A percentile compares a stretch with the other conserved stretches of the same genome.
Conservation (phyloP, 768 basidiomycete species). For the Dioszegia hungarica region DNA sequence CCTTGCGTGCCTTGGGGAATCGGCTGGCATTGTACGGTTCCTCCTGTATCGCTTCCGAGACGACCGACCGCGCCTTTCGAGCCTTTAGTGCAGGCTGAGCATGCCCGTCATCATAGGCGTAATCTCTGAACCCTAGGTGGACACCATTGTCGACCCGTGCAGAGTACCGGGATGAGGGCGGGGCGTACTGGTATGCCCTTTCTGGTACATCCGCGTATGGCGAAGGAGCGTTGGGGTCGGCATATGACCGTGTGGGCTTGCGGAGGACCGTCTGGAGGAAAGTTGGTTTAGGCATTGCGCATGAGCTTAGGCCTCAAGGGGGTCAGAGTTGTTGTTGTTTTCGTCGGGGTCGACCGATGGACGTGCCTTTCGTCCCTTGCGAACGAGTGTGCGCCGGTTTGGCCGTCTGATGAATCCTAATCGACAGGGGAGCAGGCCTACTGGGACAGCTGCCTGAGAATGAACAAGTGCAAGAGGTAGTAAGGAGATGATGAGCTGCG, state of each 20-base stretch:
- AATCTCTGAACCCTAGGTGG: conserved; percentile 7
- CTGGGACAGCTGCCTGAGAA: too few species aligned
- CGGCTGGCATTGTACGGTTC: conserved; percentile 15
- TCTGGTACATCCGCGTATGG: conserved; percentile 27
- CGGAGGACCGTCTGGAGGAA: conserved; percentile 36
- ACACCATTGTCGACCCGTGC: conserved; percentile 13
- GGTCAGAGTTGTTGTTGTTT: neutral
- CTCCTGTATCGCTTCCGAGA: neutral
- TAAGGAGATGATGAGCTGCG: too few species aligned
- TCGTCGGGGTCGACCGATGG: too few species aligned
- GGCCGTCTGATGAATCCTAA: too few species aligned
- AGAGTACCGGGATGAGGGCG: conserved; percentile 16
- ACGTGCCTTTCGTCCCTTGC: too few species aligned
- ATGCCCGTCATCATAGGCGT: neutral
- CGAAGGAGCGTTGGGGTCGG: conserved; percentile 29
- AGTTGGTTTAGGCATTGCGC: conserved; percentile 41
- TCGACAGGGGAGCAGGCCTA: too few species aligned
- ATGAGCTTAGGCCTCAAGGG: too few species aligned
- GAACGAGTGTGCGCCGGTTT: too few species aligned
- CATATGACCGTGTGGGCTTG: conserved; percentile 41
- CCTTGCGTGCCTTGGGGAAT: conserved; percentile 31
- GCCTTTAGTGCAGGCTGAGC: neutral
- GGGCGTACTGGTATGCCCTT: neutral
- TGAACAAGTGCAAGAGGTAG: too few species aligned
- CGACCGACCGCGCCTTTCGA: neutral